A percentile compares a stretch with the other conserved stretches of the same genome.
Evolutionary conservation across 495 filamentous ascomycete species (phyloP).

Genomic region (Daldinia decipiens): DNA sequence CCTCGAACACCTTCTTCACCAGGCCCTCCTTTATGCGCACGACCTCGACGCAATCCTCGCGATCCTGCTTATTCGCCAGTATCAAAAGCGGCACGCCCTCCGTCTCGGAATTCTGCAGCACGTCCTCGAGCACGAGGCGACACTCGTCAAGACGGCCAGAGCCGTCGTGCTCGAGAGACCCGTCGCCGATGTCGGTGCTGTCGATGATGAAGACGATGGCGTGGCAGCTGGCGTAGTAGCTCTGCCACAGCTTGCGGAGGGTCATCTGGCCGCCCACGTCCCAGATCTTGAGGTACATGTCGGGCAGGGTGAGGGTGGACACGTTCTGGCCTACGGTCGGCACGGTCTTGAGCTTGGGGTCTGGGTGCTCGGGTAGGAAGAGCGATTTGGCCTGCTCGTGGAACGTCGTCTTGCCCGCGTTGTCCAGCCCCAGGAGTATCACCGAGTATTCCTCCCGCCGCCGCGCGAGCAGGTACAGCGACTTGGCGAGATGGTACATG

Average conservation of each 20-base stretch:
- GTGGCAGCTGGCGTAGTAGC: slow-evolving; percentile 91
- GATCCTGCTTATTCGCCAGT: slow-evolving; percentile 96
- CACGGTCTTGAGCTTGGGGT: slow-evolving; percentile 76
- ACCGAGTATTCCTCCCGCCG: slow-evolving; percentile 99
- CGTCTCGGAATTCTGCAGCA: slow-evolving; percentile 84
- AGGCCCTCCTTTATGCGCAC: slow-evolving; percentile 96
- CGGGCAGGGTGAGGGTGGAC: slow-evolving; percentile 82
- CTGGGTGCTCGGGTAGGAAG: slow-evolving; percentile 73
- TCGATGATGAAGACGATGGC: slow-evolving; percentile 98
- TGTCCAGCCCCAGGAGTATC: slow-evolving; percentile 95
- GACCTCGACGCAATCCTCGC: slow-evolving; percentile 97
- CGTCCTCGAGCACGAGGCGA: slow-evolving; percentile 85
- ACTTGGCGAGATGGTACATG: slow-evolving; percentile 96
- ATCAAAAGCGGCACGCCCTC: slow-evolving; percentile 92
- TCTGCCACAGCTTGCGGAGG: slow-evolving; percentile 92
- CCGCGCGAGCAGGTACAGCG: slow-evolving; percentile 90
- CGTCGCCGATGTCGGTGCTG: slow-evolving; percentile 88
- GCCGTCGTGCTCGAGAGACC: slow-evolving; percentile 68
- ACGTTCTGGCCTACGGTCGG: slow-evolving; percentile 99
- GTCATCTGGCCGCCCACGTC: slow-evolving; percentile 94
- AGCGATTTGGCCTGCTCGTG: slow-evolving; percentile 94
- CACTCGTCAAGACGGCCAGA: slow-evolving; percentile 83
- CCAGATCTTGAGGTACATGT: slow-evolving; percentile 98
- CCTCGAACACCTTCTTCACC: slow-evolving; percentile 92
- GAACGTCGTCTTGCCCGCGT: slow-evolving; percentile 98